Conservation (phyloP, 1,284 basidiomycete genomes). For the Trametes hirsuta region DNA sequence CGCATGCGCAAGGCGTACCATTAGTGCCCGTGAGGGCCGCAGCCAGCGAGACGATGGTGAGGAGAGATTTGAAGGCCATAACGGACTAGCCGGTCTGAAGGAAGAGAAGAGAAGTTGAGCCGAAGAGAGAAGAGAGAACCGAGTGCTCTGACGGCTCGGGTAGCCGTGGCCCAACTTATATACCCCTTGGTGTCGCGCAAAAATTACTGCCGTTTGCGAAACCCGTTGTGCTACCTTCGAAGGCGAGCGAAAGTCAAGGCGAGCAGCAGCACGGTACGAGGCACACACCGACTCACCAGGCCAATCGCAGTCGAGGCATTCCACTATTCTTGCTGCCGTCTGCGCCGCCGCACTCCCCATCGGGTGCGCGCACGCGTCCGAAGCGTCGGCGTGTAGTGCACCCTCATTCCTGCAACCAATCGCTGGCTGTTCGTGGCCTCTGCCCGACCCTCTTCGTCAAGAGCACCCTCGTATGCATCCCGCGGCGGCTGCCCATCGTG, state of each 20-base stretch:
- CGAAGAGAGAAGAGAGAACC: neutral
- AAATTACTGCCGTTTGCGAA: neutral
- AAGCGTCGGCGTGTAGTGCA: conserved; percentile 1
- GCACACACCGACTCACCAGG: neutral
- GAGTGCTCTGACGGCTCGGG: neutral
- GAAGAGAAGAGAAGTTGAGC: neutral
- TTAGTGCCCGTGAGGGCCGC: neutral
- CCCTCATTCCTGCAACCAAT: neutral
- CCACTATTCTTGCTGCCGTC: neutral
- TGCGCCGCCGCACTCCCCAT: neutral
- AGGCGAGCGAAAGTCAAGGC: too few relatives aligned
- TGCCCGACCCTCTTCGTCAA: neutral
- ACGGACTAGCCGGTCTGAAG: neutral
- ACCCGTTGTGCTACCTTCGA: neutral
- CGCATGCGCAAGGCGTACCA: neutral
- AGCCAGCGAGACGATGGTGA: neutral
- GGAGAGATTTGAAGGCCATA: neutral
- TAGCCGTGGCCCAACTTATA: neutral
- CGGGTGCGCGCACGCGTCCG: neutral
- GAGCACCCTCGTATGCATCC: neutral
- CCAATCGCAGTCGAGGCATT: conserved; percentile 1
- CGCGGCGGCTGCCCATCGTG: conserved; percentile 2
- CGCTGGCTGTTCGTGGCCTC: neutral
- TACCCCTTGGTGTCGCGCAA: neutral
- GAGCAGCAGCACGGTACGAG: neutral